These are phyloP conservation scores for Phalaenopsis hybrid DNA, from an alignment of 116 monocot genomes.

Conservation along the genomic window DNA sequence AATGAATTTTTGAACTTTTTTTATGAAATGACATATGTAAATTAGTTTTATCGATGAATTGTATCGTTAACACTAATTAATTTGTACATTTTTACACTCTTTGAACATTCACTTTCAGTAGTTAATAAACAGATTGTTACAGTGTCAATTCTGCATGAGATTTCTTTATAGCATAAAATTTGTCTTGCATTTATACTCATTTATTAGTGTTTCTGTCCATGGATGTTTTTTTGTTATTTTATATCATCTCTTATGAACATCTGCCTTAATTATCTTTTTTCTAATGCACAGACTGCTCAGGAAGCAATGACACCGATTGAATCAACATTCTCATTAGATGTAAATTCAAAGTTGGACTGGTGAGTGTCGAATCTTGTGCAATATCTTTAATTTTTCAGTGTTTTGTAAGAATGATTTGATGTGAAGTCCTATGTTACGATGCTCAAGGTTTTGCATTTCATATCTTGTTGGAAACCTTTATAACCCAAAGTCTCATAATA, in stretches of 20 bases:
- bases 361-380: constrained; percentile 17
- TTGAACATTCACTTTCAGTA: not conserved
- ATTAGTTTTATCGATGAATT: not conserved
- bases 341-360: constrained; percentile 97
- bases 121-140: not conserved
- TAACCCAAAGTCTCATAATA: too few species aligned
- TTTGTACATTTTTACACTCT: not conserved
- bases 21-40: not conserved
- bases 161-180: not conserved
- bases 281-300: constrained; percentile 71
- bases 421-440: not conserved
- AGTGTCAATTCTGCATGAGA: not conserved
- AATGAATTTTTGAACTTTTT: not conserved
- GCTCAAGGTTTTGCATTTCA: too few species aligned
- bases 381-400: not conserved
- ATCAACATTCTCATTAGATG: constrained; percentile 96
- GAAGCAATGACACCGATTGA: constrained; percentile 99
- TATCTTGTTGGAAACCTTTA: too few species aligned
- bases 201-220: not conserved
- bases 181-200: not conserved
- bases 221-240: not conserved
- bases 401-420: not conserved
- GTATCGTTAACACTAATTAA: not conserved
- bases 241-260: not conserved
- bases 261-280: not conserved